Base-by-base conservation (phyloP, 345 rosid genomes). In the Euphorbia peplus region DNA sequence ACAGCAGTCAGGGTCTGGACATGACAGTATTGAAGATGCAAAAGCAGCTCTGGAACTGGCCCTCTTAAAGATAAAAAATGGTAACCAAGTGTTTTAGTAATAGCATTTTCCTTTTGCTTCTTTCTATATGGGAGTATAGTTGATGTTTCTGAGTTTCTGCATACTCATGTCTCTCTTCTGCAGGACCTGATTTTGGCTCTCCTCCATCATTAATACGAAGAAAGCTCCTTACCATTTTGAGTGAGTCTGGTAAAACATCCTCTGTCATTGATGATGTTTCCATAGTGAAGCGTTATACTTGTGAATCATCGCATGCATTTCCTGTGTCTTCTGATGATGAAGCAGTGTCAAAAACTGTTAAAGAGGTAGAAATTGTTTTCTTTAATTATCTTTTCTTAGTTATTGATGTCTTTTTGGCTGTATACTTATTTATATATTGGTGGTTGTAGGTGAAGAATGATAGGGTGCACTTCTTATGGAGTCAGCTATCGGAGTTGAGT, bases 21-120 rank as follows among this genome's bases (percentile, higher is more conserved):
- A 95, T 59, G 97, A 95, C 80, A 95, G 99, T 52, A 60, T 44
- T 57, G 99, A 95, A 79, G 99, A 91, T 86, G 99, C 99, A 70
- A 82, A 77, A 80, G 87, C 99, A 70, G 84, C 99, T 72, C 70
- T 91, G 90, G 99, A 95, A 59, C 75, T 95, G 73, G 91, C 99
- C 42, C 70, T 90, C 32, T 72, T 95, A 78, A 95, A 95, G 81
- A 88, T 95, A 42, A 88, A 69, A 71, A 73, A 89, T 77, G 99
- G 99, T 60, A 77, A 80, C 93, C 69, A 70, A 69, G 65, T 47
- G 39, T 19, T 46, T 72, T 10, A n/a, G 7, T 0, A 60, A 25
- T 60, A 32, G 48, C 32, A 22, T 69, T 29, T 71, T 7, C 42
- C 16, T 44, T 25, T 5, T 56, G 22, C 48, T 64, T 61, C 16